phyloP scores from a whole-genome alignment of 139 green algal genomes.

The Haematococcus lacustris region DNA sequence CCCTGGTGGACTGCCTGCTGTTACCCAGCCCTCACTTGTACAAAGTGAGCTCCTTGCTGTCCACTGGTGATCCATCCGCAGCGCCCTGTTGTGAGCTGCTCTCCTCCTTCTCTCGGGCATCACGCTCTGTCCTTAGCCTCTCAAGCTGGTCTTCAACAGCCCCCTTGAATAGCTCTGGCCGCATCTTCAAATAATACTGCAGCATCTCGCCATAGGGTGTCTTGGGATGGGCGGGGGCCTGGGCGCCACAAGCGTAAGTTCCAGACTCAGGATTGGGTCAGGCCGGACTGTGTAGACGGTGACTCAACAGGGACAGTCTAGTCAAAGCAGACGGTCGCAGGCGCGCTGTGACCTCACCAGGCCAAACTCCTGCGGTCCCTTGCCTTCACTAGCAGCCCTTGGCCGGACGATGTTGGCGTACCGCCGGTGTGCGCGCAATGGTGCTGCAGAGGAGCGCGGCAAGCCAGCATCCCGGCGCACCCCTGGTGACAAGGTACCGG shows the following conservation, averaged over 20 bases:
- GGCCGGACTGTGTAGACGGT: not conserved
- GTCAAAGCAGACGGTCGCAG: not conserved
- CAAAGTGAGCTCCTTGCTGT: conserved; percentile 53
- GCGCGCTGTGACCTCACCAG: not conserved
- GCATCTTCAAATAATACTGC: conserved; percentile 75
- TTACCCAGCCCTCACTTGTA: conserved; percentile 34
- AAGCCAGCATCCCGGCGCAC: too few relatives aligned
- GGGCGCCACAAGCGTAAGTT: conserved; percentile 1
- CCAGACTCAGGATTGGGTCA: not conserved
- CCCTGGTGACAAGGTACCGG: too few relatives aligned
- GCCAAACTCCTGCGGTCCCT: not conserved
- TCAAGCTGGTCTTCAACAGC: conserved; percentile 70
- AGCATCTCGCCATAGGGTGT: conserved; percentile 84
- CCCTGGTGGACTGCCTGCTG: not conserved
- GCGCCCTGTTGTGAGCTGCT: conserved; percentile 4
- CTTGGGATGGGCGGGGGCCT: conserved; percentile 79
- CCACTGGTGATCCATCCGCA: not conserved
- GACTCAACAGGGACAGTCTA: too few relatives aligned
- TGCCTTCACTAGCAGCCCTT: not conserved
- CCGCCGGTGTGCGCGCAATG: too few relatives aligned
- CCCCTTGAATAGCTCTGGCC: conserved; percentile 72
- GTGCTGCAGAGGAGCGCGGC: too few relatives aligned
- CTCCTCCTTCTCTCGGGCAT: conserved; percentile 24
- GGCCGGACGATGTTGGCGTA: too few relatives aligned
- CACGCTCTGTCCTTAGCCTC: conserved; percentile 52